Evolutionary conservation across 768 basidiomycete species (phyloP).

Genomic region (Glaciozyma martinii): DNA sequence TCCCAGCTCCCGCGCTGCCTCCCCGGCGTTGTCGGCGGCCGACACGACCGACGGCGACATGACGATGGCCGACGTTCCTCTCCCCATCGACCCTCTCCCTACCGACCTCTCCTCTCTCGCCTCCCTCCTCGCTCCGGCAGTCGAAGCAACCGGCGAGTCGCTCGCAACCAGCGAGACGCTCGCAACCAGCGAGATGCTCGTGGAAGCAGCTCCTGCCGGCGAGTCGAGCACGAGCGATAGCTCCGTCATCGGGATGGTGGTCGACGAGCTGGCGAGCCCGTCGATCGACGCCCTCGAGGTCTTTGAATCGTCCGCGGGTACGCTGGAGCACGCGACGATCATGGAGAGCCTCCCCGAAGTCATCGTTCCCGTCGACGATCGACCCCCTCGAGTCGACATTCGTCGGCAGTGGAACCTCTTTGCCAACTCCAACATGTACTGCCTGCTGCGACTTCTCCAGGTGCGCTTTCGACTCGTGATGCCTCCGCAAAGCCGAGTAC

Average conservation of each 20-base stretch:
- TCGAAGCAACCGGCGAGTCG: not conserved
- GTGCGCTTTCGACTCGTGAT: conserved; percentile 45
- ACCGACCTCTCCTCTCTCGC: not conserved
- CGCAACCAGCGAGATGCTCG: too few relatives aligned
- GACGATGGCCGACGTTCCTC: not conserved
- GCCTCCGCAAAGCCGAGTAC: not conserved
- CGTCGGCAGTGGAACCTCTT: conserved; percentile 52
- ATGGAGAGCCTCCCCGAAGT: conserved; percentile 1
- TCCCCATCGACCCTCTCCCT: not conserved
- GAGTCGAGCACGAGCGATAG: not conserved
- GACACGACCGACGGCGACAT: conserved; percentile 6
- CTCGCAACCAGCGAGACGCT: not conserved
- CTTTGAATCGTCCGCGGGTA: not conserved
- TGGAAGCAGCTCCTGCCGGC: not conserved
- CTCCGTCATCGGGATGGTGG: not conserved
- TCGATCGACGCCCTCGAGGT: not conserved
- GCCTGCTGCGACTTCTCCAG: conserved; percentile 77
- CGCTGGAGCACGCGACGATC: not conserved
- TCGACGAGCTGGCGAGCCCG: not conserved
- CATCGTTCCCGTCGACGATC: conserved; percentile 12
- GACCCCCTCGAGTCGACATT: not conserved
- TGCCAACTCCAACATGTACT: conserved; percentile 86
- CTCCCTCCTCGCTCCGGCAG: not conserved
- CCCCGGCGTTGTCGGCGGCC: conserved; percentile 15
- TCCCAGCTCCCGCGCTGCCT: conserved; percentile 14